Evolutionary conservation across 2,329 filamentous ascomycete species (phyloP).

Genomic region (Lizonia empirigonia): DNA sequence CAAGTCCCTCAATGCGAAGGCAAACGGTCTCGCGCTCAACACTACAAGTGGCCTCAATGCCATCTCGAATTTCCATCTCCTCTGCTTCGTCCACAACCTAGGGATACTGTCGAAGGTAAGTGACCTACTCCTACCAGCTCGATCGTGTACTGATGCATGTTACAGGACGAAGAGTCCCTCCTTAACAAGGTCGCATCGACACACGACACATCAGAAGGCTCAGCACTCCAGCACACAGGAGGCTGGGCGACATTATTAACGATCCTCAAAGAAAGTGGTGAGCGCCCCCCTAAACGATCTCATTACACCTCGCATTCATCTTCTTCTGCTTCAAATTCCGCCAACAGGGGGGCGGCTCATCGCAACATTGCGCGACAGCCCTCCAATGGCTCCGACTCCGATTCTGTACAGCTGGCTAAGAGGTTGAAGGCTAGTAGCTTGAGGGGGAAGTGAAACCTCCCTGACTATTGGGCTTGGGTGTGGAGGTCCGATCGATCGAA

Average conservation of each 20-base stretch:
- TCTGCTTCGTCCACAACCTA: constrained; percentile 84
- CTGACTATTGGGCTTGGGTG: constrained; percentile 22
- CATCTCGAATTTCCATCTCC: constrained; percentile 90
- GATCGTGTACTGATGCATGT: constrained; percentile 1
- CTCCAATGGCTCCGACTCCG: constrained; percentile 52
- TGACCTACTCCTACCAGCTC: neutral
- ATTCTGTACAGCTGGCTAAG: constrained; percentile 67
- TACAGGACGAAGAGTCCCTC: constrained; percentile 84
- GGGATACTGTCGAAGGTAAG: constrained; percentile 82
- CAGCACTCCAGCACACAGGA: constrained; percentile 81
- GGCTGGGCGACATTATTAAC: constrained; percentile 94
- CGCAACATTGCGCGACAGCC: constrained; percentile 32
- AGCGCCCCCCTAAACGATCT: constrained; percentile 81
- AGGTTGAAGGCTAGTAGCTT: constrained; percentile 67
- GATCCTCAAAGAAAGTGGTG: constrained; percentile 96
- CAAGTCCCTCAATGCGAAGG: constrained; percentile 69
- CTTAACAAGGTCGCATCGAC: constrained; percentile 83
- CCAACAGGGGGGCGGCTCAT: constrained; percentile 46
- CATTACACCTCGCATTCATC: constrained; percentile 37
- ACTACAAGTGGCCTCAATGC: constrained; percentile 68
- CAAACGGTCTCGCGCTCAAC: constrained; percentile 59
- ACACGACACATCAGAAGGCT: constrained; percentile 79
- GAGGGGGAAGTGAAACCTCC: constrained; percentile 39
- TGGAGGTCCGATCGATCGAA: constrained; percentile 28
- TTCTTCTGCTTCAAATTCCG: constrained; percentile 37